These are phyloP conservation scores for Barbarea vulgaris DNA, from an alignment of 345 rosid genomes.

Conservation along the genomic window DNA sequence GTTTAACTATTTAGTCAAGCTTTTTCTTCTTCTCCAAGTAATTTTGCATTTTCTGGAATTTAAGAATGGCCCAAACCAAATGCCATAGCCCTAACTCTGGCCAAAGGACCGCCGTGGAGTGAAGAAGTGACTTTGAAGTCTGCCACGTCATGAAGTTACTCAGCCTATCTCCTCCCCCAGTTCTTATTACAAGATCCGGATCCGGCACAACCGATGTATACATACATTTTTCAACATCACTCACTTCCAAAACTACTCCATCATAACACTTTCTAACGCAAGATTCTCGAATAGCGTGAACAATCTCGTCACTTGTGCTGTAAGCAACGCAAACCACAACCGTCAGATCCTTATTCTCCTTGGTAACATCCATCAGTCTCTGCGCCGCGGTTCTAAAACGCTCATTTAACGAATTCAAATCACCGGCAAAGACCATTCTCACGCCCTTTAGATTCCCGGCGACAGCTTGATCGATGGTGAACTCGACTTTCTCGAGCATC, in stretches of 20 bases:
- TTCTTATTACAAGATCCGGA: constrained; percentile 69
- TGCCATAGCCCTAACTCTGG: constrained; percentile 71
- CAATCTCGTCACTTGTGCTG: constrained; percentile 77
- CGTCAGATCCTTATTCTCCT: constrained; percentile 40
- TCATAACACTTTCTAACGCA: constrained; percentile 44
- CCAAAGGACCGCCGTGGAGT: constrained; percentile 59
- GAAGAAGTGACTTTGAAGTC: constrained; percentile 48
- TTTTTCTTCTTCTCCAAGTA: constrained; percentile 58
- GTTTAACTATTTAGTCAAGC: constrained; percentile 13
- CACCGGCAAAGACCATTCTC: constrained; percentile 48
- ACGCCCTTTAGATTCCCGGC: constrained; percentile 52
- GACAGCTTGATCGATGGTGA: constrained; percentile 6
- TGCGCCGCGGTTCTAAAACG: constrained; percentile 52
- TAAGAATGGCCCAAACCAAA: constrained; percentile 61
- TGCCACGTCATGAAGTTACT: constrained; percentile 73
- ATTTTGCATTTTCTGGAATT: constrained; percentile 51
- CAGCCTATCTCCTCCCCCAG: constrained; percentile 68
- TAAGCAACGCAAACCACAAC: constrained; percentile 53
- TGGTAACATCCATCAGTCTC: constrained; percentile 65
- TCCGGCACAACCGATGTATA: constrained; percentile 58
- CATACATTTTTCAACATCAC: constrained; percentile 55
- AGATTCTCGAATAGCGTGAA: constrained; percentile 67
- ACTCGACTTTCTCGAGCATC: constrained; percentile 35
- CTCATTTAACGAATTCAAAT: constrained; percentile 44
- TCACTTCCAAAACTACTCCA: constrained; percentile 37